A percentile compares a stretch with the other conserved stretches of the same genome.
Evolutionary conservation across 108 stramenopile species (phyloP).

Genomic region (Halocafeteria seosinensis): DNA sequence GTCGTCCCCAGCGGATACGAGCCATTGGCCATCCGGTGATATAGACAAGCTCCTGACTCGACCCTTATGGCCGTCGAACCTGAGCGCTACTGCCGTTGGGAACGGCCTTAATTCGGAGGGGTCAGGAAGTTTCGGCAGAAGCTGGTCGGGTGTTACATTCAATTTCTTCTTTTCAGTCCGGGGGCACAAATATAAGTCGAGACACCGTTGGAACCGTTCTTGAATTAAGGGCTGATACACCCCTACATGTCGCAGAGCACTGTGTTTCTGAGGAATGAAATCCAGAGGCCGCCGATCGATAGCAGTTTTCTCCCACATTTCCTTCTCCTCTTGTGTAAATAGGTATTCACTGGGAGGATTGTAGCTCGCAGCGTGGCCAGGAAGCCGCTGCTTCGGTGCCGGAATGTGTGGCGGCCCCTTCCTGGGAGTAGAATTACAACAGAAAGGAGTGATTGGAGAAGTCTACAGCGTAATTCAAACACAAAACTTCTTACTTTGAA

Average conservation of each 20-base stretch:
- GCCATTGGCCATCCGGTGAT: conserved; percentile 78
- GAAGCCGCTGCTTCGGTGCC: conserved; percentile 84
- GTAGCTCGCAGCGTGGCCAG: conserved; percentile 86
- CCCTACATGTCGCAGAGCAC: conserved; percentile 67
- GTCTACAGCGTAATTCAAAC: too few species aligned
- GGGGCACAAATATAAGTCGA: conserved; percentile 94
- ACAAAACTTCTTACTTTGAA: too few species aligned
- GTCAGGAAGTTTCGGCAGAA: conserved; percentile 78
- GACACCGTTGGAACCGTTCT: conserved; percentile 90
- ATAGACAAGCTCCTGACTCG: conserved; percentile 54
- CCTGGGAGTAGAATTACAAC: too few species aligned
- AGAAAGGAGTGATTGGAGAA: too few species aligned
- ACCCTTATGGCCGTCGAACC: conserved; percentile 55
- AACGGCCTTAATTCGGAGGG: conserved; percentile 83
- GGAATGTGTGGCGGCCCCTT: conserved; percentile 57
- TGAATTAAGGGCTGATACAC: conserved; percentile 73
- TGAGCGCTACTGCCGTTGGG: conserved; percentile 67
- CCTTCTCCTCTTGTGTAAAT: conserved; percentile 68
- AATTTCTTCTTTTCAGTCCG: conserved; percentile 66
- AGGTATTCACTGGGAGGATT: conserved; percentile 89
- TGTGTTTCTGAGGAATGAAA: conserved; percentile 66
- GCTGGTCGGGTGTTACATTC: conserved; percentile 83
- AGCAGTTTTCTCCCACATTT: conserved; percentile 73
- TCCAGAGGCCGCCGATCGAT: conserved; percentile 70
- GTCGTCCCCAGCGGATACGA: conserved; percentile 75